Percentiles rank a stretch among this genome's conserved stretches.
Conservation (phyloP, 2,329 filamentous ascomycete genomes). For the Trichoderma pleuroti region DNA sequence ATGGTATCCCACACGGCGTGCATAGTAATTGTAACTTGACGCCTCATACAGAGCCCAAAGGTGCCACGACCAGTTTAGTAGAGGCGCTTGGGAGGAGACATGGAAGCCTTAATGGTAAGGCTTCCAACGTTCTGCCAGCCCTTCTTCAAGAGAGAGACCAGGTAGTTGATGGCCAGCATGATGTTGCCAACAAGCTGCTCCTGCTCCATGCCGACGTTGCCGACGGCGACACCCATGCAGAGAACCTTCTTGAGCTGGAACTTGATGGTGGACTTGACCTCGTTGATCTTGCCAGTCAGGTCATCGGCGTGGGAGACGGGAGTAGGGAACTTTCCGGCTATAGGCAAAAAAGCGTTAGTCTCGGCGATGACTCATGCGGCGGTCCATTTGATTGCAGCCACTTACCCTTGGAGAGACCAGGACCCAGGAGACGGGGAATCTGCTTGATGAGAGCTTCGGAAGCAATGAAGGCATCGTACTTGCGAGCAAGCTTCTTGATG, state of each 20-base stretch:
- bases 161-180: constrained; percentile 99
- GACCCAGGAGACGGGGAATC: constrained; percentile 98
- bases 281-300: constrained; percentile 90
- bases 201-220: constrained; percentile 95
- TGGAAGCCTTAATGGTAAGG: constrained; percentile 99
- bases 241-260: constrained; percentile 99
- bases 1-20: not conserved
- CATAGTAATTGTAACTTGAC: not conserved
- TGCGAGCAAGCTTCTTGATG: constrained; percentile 99
- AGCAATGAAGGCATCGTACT: constrained; percentile 99
- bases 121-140: constrained; percentile 99
- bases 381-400: constrained; percentile 26
- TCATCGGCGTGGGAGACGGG: constrained; percentile 97
- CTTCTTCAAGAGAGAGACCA: constrained; percentile 99
- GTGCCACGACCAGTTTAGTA: constrained; percentile 62
- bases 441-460: constrained; percentile 99
- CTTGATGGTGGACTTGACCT: constrained; percentile 99
- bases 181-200: constrained; percentile 98
- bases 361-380: not conserved
- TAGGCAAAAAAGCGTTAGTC: constrained; percentile 28
- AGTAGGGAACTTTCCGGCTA: constrained; percentile 99
- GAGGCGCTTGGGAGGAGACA: constrained; percentile 96
- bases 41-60: constrained; percentile 21
- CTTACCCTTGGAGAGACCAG: constrained; percentile 93
- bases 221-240: constrained; percentile 98